phyloP scores from a whole-genome alignment of 306 rosid genomes.

The Argentina anserina region DNA sequence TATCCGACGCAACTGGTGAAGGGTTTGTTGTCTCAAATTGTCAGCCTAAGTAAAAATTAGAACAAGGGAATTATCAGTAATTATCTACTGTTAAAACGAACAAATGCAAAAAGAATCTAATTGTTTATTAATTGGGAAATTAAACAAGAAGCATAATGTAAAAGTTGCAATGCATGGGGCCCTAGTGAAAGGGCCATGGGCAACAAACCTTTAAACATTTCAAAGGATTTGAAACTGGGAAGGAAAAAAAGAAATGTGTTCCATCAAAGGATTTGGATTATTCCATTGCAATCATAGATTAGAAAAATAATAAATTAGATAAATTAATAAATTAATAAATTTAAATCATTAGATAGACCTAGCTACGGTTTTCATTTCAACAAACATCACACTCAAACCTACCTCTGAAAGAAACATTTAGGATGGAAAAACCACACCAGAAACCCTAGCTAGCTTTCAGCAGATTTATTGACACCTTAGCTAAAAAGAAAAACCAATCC shows the following conservation, averaged over 20 bases:
- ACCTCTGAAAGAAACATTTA: constrained; percentile 58
- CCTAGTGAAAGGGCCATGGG: constrained; percentile 19
- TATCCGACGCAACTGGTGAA: constrained; percentile 71
- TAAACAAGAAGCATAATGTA: neutral
- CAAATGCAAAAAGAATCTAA: neutral
- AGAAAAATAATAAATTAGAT: neutral
- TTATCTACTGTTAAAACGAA: neutral
- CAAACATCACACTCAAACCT: constrained; percentile 61
- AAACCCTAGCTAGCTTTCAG: constrained; percentile 26
- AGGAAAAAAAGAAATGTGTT: constrained; percentile 17
- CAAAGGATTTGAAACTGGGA: constrained; percentile 35
- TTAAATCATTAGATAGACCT: constrained; percentile 28
- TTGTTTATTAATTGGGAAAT: neutral
- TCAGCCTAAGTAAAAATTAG: constrained; percentile 54
- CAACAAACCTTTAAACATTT: constrained; percentile 23
- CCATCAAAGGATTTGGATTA: constrained; percentile 33
- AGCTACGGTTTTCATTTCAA: constrained; percentile 48
- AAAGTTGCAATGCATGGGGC: constrained; percentile 26
- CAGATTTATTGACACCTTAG: constrained; percentile 35
- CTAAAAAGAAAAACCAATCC: constrained; percentile 16
- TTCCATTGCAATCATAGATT: constrained; percentile 26
- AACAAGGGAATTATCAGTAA: neutral
- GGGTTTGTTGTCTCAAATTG: constrained; percentile 79
- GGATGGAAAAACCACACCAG: constrained; percentile 50
- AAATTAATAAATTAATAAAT: neutral